phyloP scores from a whole-genome alignment of 306 rosid species.

The Amphicarpaea edgeworthii region DNA sequence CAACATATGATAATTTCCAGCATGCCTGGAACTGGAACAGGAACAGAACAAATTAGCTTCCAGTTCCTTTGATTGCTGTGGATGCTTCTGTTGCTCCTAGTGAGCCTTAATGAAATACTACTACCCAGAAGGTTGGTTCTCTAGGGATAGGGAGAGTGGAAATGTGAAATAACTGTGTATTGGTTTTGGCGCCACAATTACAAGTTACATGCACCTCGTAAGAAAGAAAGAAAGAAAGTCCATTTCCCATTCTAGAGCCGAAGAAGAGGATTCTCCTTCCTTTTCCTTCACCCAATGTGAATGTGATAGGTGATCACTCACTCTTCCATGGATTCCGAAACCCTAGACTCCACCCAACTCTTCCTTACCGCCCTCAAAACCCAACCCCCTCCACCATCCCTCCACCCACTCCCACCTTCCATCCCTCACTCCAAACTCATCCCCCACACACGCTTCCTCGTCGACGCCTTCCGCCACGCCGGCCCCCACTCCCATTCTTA shows the following conservation, averaged over 20 bases:
- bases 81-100: too few species aligned
- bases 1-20: too few species aligned
- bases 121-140: too few species aligned
- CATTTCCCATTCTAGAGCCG: neutral
- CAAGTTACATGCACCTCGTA: too few species aligned
- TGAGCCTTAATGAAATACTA: too few species aligned
- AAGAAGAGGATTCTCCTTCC: too few species aligned
- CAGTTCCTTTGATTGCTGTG: too few species aligned
- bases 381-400: neutral
- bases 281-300: neutral
- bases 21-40: too few species aligned
- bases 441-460: slow-evolving; percentile 79
- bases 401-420: slow-evolving; percentile 52
- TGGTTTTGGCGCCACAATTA: neutral
- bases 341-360: slow-evolving; percentile 59
- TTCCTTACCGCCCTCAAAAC: slow-evolving; percentile 64
- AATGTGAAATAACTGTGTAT: neutral
- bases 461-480: slow-evolving; percentile 82
- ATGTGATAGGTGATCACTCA: neutral
- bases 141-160: too few species aligned
- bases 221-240: too few species aligned
- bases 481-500: slow-evolving; percentile 64
- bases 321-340: slow-evolving; percentile 53
- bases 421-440: slow-evolving; percentile 77
- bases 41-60: too few species aligned